Percentiles rank a stretch among this genome's conserved stretches.
phyloP scores from a whole-genome alignment of 1,284 basidiomycete genomes.

The Gomphus bonarii region DNA sequence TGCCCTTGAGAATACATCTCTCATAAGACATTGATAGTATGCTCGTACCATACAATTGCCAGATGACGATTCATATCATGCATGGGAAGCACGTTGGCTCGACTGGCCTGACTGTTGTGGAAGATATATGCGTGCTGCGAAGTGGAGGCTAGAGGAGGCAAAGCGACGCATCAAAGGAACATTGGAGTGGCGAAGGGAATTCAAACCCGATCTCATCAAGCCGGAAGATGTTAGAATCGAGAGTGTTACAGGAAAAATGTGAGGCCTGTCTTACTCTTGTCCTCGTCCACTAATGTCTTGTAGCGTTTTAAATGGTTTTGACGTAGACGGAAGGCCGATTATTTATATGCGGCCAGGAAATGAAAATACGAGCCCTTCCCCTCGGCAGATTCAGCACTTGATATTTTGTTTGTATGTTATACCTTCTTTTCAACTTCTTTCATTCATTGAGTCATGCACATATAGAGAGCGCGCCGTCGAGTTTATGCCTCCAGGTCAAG shows the following conservation, averaged over 20 bases:
- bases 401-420: conserved; percentile 69
- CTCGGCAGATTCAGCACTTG: conserved; percentile 71
- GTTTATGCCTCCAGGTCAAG: conserved; percentile 74
- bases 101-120: conserved; percentile 62
- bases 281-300: neutral
- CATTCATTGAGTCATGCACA: conserved; percentile 10
- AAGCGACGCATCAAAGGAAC: conserved; percentile 70
- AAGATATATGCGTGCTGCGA: conserved; percentile 76
- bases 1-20: neutral
- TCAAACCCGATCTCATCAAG: conserved; percentile 69
- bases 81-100: conserved; percentile 72
- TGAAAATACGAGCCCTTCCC: conserved; percentile 70
- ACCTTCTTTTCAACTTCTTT: neutral
- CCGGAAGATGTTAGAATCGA: conserved; percentile 72
- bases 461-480: conserved; percentile 76
- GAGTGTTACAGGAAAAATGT: conserved; percentile 82
- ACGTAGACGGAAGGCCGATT: conserved; percentile 71
- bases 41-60: conserved; percentile 53
- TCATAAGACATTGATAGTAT: conserved; percentile 36
- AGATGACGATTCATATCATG: conserved; percentile 54
- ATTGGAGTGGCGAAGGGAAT: conserved; percentile 74
- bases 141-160: conserved; percentile 71
- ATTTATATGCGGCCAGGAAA: conserved; percentile 77
- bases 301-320: conserved; percentile 76
- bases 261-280: conserved; percentile 6